Conservation (phyloP, 768 basidiomycete species). For the Gelatoporia subvermispora region DNA sequence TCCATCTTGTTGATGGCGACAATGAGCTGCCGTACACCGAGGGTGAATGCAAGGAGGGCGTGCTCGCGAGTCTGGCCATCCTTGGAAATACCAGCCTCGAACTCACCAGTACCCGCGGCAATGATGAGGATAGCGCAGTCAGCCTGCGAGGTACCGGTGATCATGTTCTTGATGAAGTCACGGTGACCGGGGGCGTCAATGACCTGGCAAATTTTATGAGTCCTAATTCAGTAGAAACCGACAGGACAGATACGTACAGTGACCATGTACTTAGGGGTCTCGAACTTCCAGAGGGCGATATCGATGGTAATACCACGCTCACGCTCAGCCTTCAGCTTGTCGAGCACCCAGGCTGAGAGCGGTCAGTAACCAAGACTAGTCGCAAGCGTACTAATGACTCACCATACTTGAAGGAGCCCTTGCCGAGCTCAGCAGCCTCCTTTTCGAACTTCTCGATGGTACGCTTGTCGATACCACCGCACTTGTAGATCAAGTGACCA, state of each 20-base stretch:
- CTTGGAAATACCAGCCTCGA: conserved; percentile 99
- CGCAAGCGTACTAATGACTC: conserved; percentile 25
- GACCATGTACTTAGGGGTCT: conserved; percentile 95
- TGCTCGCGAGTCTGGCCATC: conserved; percentile 99
- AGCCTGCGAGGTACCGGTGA: conserved; percentile 99
- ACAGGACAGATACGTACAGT: conserved; percentile 52
- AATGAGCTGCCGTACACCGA: conserved; percentile 99
- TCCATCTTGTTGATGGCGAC: conserved; percentile 99
- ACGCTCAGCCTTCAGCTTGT: conserved; percentile 99
- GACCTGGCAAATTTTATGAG: conserved; percentile 48
- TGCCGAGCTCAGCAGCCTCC: conserved; percentile 99
- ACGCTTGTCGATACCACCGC: conserved; percentile 99
- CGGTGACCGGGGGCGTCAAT: conserved; percentile 99
- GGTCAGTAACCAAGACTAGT: conserved; percentile 12
- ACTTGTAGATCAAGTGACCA: conserved; percentile 99
- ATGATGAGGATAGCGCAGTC: conserved; percentile 99
- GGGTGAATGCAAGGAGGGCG: conserved; percentile 98
- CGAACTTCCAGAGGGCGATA: conserved; percentile 99
- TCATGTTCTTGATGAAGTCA: conserved; percentile 99
- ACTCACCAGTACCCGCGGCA: conserved; percentile 98
- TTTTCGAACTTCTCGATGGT: conserved; percentile 99
- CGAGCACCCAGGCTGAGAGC: conserved; percentile 92
- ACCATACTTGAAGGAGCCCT: conserved; percentile 99
- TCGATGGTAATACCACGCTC: conserved; percentile 99
- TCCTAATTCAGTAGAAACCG: background rate